phyloP scores from a whole-genome alignment of 176 grass and related monocot species.

The Saccharum officinarum region DNA sequence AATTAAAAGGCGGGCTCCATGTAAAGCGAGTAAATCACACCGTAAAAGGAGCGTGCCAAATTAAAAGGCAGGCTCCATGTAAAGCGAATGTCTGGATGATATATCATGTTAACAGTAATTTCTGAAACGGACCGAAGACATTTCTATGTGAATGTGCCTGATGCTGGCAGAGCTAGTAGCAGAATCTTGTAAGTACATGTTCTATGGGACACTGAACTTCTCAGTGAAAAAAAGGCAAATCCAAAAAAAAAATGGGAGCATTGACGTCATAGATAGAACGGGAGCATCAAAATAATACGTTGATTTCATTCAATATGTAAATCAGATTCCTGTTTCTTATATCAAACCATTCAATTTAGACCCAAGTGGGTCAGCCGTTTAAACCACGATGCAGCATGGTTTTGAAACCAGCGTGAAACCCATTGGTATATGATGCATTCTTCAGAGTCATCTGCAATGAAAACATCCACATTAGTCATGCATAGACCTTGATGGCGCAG shows the following conservation, averaged over 20 bases:
- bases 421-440: conserved; percentile 62
- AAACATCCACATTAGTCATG: conserved; percentile 4
- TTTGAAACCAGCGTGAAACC: conserved; percentile 62
- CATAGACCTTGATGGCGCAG: background rate
- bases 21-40: background rate
- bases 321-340: background rate
- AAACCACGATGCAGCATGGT: conserved; percentile 45
- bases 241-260: background rate
- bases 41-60: background rate
- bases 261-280: background rate
- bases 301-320: conserved; percentile 9
- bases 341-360: conserved; percentile 38
- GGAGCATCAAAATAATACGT: background rate
- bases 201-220: background rate
- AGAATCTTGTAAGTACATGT: background rate
- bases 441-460: conserved; percentile 77
- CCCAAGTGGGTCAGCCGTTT: conserved; percentile 15
- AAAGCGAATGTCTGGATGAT: background rate
- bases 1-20: background rate
- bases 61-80: background rate
- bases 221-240: background rate
- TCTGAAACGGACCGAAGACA: background rate
- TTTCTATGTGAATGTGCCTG: background rate
- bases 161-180: background rate
- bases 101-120: conserved; percentile 19